A percentile compares a stretch with the other conserved stretches of the same genome.
These are phyloP conservation scores for Jatropha curcas DNA, from an alignment of 345 rosid genomes.

Conservation along the genomic window DNA sequence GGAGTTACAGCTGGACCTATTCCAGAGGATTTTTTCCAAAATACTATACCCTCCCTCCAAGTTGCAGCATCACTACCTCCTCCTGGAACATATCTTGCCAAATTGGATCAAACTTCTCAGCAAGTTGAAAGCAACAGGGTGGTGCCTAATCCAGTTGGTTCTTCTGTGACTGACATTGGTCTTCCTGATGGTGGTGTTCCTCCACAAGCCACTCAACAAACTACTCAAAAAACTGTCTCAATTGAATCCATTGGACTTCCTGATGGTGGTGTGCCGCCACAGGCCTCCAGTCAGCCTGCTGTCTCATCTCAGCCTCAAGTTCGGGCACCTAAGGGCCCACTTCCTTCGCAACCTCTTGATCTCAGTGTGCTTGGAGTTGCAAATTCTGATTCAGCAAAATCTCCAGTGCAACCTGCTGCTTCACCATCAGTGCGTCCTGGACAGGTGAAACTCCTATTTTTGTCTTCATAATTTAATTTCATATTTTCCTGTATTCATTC, in stretches of 20 bases:
- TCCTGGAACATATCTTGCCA: conserved; percentile 82
- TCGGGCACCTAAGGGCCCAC: conserved; percentile 46
- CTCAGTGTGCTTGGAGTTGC: conserved; percentile 86
- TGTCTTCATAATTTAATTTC: not conserved
- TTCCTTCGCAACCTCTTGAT: conserved; percentile 83
- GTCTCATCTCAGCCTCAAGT: conserved; percentile 39
- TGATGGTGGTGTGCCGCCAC: conserved; percentile 88
- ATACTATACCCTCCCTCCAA: conserved; percentile 85
- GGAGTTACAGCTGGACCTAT: conserved; percentile 67
- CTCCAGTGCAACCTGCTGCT: conserved; percentile 47
- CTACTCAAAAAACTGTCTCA: conserved; percentile 50
- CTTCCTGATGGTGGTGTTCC: conserved; percentile 80
- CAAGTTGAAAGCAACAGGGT: conserved; percentile 41
- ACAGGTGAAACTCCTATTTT: conserved; percentile 52
- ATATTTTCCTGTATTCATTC: not conserved
- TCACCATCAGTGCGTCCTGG: conserved; percentile 90
- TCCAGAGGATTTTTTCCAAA: conserved; percentile 94
- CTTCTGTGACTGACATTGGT: conserved; percentile 53
- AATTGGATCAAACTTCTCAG: conserved; percentile 62
- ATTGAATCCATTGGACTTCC: conserved; percentile 66
- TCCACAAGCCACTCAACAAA: conserved; percentile 56
- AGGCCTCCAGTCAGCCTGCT: conserved; percentile 46
- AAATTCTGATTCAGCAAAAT: conserved; percentile 68
- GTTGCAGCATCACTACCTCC: conserved; percentile 84
- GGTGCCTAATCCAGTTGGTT: conserved; percentile 42